These are phyloP conservation scores for Capsicum rhomboideum DNA, from an alignment of 257 asterid species.

Conservation along the genomic window DNA sequence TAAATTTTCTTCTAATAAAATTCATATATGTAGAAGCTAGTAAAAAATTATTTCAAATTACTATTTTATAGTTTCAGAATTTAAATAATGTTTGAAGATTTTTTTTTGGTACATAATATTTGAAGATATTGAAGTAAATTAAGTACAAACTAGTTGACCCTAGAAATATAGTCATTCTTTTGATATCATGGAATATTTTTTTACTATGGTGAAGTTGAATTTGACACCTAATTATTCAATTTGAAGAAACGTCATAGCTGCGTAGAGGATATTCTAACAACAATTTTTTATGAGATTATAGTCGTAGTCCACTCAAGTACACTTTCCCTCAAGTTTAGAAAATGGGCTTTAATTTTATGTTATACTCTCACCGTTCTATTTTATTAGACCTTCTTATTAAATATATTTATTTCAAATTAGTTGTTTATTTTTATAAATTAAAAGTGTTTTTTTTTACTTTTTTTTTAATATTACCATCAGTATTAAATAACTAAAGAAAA, in stretches of 20 bases:
- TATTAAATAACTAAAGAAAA: too few relatives aligned
- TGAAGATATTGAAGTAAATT: neutral
- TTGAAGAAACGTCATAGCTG: neutral
- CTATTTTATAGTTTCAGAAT: too few relatives aligned
- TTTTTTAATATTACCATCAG: too few relatives aligned
- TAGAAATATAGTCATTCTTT: neutral
- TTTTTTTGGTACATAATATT: neutral
- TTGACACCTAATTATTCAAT: neutral
- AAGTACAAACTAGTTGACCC: neutral
- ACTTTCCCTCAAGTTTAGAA: neutral
- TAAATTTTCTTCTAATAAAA: neutral
- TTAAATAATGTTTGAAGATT: too few relatives aligned
- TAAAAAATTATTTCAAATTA: too few relatives aligned
- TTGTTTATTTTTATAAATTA: too few relatives aligned
- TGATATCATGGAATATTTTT: neutral
- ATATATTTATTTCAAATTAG: too few relatives aligned
- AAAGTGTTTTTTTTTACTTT: too few relatives aligned
- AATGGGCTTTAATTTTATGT: neutral
- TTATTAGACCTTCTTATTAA: too few relatives aligned
- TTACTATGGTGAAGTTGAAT: neutral
- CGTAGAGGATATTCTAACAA: neutral
- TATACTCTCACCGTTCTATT: too few relatives aligned
- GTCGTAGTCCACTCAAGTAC: neutral
- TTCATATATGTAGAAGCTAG: too few relatives aligned
- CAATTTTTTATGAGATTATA: neutral